Evolutionary conservation across 106 monocot genomes (phyloP).

Genomic region (Phalaenopsis equestris): DNA sequence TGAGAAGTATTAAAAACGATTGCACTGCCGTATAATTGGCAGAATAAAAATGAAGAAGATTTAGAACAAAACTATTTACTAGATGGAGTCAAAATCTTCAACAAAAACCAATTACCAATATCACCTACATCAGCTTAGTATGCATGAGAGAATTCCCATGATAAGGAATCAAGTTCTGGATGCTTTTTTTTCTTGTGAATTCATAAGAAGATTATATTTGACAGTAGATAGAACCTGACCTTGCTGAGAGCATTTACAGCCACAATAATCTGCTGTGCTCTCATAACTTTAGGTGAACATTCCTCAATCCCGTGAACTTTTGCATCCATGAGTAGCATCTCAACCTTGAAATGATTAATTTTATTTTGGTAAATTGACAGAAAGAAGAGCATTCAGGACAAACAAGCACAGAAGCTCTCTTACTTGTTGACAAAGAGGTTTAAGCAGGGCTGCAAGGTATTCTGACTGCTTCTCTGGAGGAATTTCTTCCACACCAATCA

Average conservation of each 20-base stretch:
- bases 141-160: not conserved
- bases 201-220: not conserved
- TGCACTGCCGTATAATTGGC: not conserved
- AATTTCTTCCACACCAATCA: conserved; percentile 95
- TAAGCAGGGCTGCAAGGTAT: conserved; percentile 67
- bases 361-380: not conserved
- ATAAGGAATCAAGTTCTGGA: not conserved
- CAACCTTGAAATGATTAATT: conserved; percentile 36
- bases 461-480: conserved; percentile 72
- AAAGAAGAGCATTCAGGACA: not conserved
- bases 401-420: too few species aligned
- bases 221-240: conserved; percentile 27
- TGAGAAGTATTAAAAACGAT: not conserved
- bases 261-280: conserved; percentile 66
- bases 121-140: not conserved
- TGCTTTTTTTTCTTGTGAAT: not conserved
- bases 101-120: not conserved
- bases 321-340: conserved; percentile 45
- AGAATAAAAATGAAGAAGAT: too few species aligned
- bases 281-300: conserved; percentile 50
- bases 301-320: conserved; percentile 56
- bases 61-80: not conserved
- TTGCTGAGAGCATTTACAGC: conserved; percentile 96
- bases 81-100: conserved; percentile 1
- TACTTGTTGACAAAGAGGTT: conserved; percentile 81